Evolutionary conservation across 1,284 basidiomycete species (phyloP).

Genomic region (Fistulina hepatica): DNA sequence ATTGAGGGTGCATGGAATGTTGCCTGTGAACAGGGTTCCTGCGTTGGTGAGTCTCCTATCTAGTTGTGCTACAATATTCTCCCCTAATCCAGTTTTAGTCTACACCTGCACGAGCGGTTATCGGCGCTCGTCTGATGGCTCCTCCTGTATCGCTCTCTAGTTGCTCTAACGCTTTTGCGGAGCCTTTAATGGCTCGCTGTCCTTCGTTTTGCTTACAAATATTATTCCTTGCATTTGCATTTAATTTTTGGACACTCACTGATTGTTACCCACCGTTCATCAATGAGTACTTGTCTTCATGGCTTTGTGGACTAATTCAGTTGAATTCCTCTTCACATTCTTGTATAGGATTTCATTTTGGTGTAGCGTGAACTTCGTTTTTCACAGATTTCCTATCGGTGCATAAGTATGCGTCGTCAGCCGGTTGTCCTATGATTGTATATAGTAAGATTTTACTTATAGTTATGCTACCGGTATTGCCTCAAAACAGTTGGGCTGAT

Average conservation of each 20-base stretch:
- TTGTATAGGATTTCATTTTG: too few relatives aligned
- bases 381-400: not conserved
- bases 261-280: too few relatives aligned
- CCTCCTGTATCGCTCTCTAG: slow-evolving; percentile 42
- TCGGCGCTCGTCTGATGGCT: slow-evolving; percentile 35
- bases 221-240: slow-evolving; percentile 1
- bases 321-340: too few relatives aligned
- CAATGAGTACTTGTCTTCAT: too few relatives aligned
- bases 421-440: too few relatives aligned
- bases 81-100: slow-evolving; percentile 30
- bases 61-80: slow-evolving; percentile 6
- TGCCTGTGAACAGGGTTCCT: slow-evolving; percentile 49
- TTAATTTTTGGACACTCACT: not conserved
- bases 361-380: too few relatives aligned
- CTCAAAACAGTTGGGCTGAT: too few relatives aligned
- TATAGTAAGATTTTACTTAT: too few relatives aligned
- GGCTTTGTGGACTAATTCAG: too few relatives aligned
- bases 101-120: slow-evolving; percentile 50
- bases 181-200: slow-evolving; percentile 17
- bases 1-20: slow-evolving; percentile 58
- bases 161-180: slow-evolving; percentile 23
- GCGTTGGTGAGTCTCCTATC: slow-evolving; percentile 36
- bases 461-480: too few relatives aligned
- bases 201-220: not conserved
- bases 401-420: too few relatives aligned